These are phyloP conservation scores for Penicillium tannophilum DNA, from an alignment of 495 filamentous ascomycete genomes.

Conservation along the genomic window DNA sequence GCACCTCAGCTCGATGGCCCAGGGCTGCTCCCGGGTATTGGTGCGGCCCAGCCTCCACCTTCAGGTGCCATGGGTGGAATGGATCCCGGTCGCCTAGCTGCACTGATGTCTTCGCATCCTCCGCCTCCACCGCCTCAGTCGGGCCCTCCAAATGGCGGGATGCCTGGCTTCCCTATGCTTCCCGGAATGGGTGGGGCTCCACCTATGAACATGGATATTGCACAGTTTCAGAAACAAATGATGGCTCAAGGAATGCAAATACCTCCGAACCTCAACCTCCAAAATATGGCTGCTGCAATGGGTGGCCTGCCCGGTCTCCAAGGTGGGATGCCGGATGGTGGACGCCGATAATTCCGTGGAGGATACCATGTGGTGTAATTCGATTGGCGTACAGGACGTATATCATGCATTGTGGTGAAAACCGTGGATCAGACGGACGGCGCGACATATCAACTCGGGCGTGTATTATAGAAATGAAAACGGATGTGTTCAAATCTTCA, in stretches of 20 bases:
- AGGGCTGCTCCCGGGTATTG: constrained; percentile 49
- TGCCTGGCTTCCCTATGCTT: constrained; percentile 47
- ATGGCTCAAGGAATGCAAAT: constrained; percentile 41
- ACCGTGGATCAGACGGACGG: constrained; percentile 18
- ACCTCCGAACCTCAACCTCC: constrained; percentile 42
- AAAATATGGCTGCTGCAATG: constrained; percentile 45
- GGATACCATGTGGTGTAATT: constrained; percentile 16
- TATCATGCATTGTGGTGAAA: constrained; percentile 19
- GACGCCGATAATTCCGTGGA: constrained; percentile 33
- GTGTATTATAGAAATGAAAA: constrained; percentile 26
- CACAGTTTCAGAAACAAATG: constrained; percentile 61
- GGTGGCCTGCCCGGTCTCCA: constrained; percentile 52
- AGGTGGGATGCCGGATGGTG: constrained; percentile 34
- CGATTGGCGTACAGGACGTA: constrained; percentile 29
- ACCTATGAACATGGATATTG: constrained; percentile 65
- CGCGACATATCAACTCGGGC: constrained; percentile 23
- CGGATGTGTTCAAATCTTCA: constrained; percentile 10
- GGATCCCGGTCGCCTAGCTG: constrained; percentile 52
- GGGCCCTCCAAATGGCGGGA: constrained; percentile 11
- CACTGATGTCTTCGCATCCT: constrained; percentile 45
- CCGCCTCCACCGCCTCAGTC: constrained; percentile 27
- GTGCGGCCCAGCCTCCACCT: constrained; percentile 51
- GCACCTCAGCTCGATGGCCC: constrained; percentile 36
- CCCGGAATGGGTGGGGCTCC: constrained; percentile 45
- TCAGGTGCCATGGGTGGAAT: constrained; percentile 58